These are phyloP conservation scores for Chrysosporium keratinophilum DNA, from an alignment of 2,329 filamentous ascomycete species.

Conservation along the genomic window DNA sequence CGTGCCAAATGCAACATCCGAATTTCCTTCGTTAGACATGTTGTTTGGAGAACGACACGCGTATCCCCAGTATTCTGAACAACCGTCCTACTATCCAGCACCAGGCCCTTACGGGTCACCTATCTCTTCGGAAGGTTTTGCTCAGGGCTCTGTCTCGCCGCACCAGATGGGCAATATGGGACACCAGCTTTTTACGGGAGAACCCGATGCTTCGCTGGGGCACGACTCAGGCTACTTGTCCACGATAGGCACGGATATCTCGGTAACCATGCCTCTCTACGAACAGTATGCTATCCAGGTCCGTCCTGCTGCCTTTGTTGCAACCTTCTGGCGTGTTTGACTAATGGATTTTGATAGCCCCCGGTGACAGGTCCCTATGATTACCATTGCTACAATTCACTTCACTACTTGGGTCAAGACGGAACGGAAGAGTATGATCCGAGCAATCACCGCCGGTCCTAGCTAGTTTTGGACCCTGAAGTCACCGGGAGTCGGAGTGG, in stretches of 20 bases:
- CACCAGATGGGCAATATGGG: background rate
- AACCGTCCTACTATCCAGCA: conserved; percentile 29
- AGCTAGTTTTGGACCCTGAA: background rate
- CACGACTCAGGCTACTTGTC: conserved; percentile 53
- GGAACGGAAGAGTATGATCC: background rate
- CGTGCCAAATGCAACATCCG: conserved; percentile 36
- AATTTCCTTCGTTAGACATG: conserved; percentile 40
- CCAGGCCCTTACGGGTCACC: conserved; percentile 26
- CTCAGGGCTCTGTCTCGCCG: conserved; percentile 30
- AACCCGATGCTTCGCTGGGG: conserved; percentile 47
- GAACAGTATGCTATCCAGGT: conserved; percentile 21
- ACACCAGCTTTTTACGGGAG: conserved; percentile 22
- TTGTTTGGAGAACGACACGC: conserved; percentile 39
- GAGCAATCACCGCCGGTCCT: background rate
- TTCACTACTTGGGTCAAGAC: background rate
- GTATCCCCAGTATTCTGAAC: conserved; percentile 26
- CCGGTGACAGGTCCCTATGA: background rate
- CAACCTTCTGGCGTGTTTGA: background rate
- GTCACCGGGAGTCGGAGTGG: background rate
- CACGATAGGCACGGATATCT: conserved; percentile 47
- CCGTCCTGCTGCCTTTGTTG: background rate
- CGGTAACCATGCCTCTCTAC: conserved; percentile 27
- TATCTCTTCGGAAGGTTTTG: conserved; percentile 31
- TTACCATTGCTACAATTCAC: background rate
- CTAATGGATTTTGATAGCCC: background rate